These are phyloP conservation scores for Orbilia quercus DNA, from an alignment of 2,329 filamentous ascomycete genomes.

Conservation along the genomic window DNA sequence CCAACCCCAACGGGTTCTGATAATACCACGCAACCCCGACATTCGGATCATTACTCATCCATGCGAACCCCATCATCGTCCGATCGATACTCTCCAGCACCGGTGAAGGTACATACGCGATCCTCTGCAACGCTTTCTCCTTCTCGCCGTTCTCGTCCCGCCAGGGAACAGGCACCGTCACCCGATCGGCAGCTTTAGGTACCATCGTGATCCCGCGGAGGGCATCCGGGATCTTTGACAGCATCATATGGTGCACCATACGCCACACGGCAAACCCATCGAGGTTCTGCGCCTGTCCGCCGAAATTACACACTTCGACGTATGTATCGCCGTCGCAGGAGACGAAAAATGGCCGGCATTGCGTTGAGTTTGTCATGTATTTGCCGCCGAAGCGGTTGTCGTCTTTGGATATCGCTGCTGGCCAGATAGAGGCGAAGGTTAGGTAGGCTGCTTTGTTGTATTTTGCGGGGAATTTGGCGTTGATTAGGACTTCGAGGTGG, in stretches of 20 bases:
- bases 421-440: not conserved
- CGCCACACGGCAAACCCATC: too few species aligned
- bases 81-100: not conserved
- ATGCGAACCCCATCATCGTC: constrained; percentile 17
- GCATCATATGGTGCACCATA: constrained; percentile 1
- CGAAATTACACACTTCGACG: constrained; percentile 30
- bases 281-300: not conserved
- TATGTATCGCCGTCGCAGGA: constrained; percentile 22
- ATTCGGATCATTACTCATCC: not conserved
- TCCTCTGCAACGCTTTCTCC: not conserved
- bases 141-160: not conserved
- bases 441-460: constrained; percentile 1
- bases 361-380: not conserved
- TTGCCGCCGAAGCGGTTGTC: too few species aligned
- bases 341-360: constrained; percentile 22
- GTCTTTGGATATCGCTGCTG: not conserved
- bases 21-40: constrained; percentile 25
- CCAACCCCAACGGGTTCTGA: not conserved
- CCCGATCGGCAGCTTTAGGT: not conserved
- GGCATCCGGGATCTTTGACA: not conserved
- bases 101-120: not conserved
- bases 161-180: too few species aligned
- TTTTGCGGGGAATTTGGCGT: not conserved
- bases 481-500: constrained; percentile 25
- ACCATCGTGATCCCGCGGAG: not conserved